A percentile compares a stretch with the other conserved stretches of the same genome.
Evolutionary conservation across 352 stramenopile species (phyloP).

Genomic region (Globisporangium takayamanum): DNA sequence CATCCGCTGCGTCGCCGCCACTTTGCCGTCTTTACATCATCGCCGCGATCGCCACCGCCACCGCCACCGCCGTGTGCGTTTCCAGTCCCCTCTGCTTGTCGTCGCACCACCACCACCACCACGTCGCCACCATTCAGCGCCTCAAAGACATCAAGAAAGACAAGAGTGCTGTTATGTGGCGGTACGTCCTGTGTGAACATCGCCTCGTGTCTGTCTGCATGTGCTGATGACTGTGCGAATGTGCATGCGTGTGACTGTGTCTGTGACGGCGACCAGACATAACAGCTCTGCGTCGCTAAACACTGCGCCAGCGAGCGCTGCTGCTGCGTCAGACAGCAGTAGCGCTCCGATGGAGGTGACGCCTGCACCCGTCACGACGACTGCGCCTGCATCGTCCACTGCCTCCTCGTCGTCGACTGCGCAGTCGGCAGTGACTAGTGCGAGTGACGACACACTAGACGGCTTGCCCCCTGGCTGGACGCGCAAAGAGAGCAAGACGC

Average conservation of each 20-base stretch:
- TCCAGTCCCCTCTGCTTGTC: no score
- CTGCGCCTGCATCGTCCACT: not conserved
- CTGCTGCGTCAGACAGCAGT: not conserved
- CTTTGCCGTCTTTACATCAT: no score
- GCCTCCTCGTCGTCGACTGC: not conserved
- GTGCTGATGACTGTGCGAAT: not conserved
- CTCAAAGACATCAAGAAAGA: constrained; percentile 19
- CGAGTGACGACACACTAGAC: constrained; percentile 16
- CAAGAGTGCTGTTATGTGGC: constrained; percentile 14
- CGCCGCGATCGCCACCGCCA: no score
- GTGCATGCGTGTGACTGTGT: not conserved
- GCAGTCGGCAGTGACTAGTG: not conserved
- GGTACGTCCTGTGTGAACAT: not conserved
- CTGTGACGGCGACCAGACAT: constrained; percentile 5
- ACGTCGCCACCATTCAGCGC: constrained; percentile 12
- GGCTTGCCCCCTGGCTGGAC: constrained; percentile 73
- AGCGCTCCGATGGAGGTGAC: not conserved
- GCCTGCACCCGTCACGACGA: not conserved
- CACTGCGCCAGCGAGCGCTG: not conserved
- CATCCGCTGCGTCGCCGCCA: no score
- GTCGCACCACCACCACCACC: not conserved
- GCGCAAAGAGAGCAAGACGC: constrained; percentile 79
- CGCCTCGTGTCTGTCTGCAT: no score
- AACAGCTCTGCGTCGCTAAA: constrained; percentile 16
- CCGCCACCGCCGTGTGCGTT: no score